phyloP scores from a whole-genome alignment of 2,329 filamentous ascomycete genomes.

The Lecanicillium sp. region DNA sequence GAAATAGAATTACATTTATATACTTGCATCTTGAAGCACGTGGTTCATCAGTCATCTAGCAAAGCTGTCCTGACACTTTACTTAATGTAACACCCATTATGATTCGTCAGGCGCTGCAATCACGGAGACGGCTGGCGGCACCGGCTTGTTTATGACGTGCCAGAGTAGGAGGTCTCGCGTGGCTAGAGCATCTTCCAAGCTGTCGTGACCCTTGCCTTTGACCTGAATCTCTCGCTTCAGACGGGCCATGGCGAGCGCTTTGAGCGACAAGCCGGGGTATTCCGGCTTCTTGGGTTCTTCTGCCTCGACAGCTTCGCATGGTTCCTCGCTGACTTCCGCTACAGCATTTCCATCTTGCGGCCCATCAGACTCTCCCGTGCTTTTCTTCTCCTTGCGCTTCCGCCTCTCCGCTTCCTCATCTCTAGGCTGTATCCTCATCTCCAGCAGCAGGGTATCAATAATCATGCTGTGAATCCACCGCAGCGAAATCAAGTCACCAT shows the following conservation, averaged over 20 bases:
- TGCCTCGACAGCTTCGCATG: conserved; percentile 6
- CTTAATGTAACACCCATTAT: no score
- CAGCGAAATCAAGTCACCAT: conserved; percentile 34
- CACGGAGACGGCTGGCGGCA: conserved; percentile 1
- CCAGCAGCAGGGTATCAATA: conserved; percentile 36
- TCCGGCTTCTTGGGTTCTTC: conserved; percentile 7
- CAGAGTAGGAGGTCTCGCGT: conserved; percentile 33
- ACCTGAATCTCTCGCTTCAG: conserved; percentile 32
- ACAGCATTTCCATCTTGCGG: not conserved
- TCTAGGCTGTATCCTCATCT: conserved; percentile 14
- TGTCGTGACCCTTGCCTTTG: conserved; percentile 29
- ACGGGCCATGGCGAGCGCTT: conserved; percentile 26
- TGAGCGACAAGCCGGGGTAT: conserved; percentile 27
- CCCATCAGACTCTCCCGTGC: not conserved
- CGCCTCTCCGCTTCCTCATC: conserved; percentile 12
- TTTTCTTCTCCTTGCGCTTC: conserved; percentile 6
- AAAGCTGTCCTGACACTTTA: no score
- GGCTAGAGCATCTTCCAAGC: conserved; percentile 36
- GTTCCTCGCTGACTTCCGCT: conserved; percentile 3
- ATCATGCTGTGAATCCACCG: conserved; percentile 39
- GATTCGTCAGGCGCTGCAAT: no score
- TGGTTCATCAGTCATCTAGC: no score
- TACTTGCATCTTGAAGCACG: no score
- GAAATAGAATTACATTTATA: no score
- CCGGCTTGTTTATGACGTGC: conserved; percentile 17